These are phyloP conservation scores for Pestalotiopsis sp. DNA, from an alignment of 2,329 filamentous ascomycete species.

Conservation along the genomic window DNA sequence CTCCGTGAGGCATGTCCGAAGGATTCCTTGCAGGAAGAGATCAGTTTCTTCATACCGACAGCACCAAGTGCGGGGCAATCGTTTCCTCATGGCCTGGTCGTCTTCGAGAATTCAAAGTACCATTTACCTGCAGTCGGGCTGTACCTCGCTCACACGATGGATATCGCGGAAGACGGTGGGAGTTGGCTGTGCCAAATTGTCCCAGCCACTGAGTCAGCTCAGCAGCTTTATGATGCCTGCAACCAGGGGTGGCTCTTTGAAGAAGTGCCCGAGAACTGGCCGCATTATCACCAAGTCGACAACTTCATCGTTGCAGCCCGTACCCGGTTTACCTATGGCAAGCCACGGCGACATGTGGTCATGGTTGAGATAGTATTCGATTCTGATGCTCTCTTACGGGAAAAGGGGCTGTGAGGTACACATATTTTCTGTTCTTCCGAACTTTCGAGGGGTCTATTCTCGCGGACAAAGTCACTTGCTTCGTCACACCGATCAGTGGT, in stretches of 20 bases:
- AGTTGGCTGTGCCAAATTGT: not conserved
- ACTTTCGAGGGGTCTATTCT: not conserved
- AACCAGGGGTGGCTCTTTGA: not conserved
- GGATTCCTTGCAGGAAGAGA: not conserved
- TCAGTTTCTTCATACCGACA: not conserved
- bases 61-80: not conserved
- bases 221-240: not conserved
- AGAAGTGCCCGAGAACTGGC: not conserved
- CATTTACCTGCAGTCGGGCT: not conserved
- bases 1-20: not conserved
- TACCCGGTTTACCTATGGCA: not conserved
- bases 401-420: not conserved
- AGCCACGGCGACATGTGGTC: not conserved
- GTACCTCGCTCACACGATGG: not conserved
- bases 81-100: not conserved
- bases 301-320: not conserved
- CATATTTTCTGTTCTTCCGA: not conserved
- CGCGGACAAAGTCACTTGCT: too few species aligned
- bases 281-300: not conserved
- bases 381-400: not conserved
- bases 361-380: not conserved
- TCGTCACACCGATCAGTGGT: too few species aligned
- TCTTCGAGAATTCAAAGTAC: not conserved
- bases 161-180: not conserved
- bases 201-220: not conserved